Evolutionary conservation across 2,329 filamentous ascomycete genomes (phyloP).

Genomic region (Fusarium coffeatum): DNA sequence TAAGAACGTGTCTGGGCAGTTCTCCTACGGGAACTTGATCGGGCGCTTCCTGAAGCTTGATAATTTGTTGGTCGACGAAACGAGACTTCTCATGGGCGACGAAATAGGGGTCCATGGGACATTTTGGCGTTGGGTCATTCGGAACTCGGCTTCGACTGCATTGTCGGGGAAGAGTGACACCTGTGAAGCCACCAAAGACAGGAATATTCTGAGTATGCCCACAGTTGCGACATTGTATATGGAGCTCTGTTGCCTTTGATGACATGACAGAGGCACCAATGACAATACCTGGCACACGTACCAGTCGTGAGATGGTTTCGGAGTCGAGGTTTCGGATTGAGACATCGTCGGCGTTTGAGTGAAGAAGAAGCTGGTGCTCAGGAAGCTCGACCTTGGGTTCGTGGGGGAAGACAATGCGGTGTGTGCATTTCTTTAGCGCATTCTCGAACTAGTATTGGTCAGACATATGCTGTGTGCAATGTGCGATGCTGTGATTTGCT

Average conservation of each 20-base stretch:
- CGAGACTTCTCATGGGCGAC: slow-evolving; percentile 93
- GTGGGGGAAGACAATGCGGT: slow-evolving; percentile 90
- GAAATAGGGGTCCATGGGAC: slow-evolving; percentile 94
- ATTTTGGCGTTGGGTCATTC: slow-evolving; percentile 77
- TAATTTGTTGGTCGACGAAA: slow-evolving; percentile 97
- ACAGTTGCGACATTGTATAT: slow-evolving; percentile 91
- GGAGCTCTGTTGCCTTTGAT: slow-evolving; percentile 89
- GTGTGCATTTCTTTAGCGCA: slow-evolving; percentile 90
- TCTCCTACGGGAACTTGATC: slow-evolving; percentile 98
- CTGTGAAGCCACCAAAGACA: slow-evolving; percentile 87
- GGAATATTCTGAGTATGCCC: slow-evolving; percentile 75
- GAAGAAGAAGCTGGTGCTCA: slow-evolving; percentile 92
- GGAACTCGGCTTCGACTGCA: slow-evolving; percentile 74
- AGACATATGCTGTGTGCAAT: neutral
- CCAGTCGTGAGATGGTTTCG: slow-evolving; percentile 91
- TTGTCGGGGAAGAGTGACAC: slow-evolving; percentile 82
- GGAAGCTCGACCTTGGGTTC: slow-evolving; percentile 76
- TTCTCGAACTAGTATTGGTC: slow-evolving; percentile 78
- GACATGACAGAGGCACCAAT: slow-evolving; percentile 97
- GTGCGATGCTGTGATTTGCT: too few relatives aligned
- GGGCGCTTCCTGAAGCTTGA: slow-evolving; percentile 97
- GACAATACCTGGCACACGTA: slow-evolving; percentile 95
- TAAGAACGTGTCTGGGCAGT: slow-evolving; percentile 90
- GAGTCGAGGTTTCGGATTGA: slow-evolving; percentile 96
- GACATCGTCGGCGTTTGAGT: slow-evolving; percentile 89